phyloP scores from a whole-genome alignment of 1,139 yeast genomes.

The Hemisphaericaspora subhashii region DNA sequence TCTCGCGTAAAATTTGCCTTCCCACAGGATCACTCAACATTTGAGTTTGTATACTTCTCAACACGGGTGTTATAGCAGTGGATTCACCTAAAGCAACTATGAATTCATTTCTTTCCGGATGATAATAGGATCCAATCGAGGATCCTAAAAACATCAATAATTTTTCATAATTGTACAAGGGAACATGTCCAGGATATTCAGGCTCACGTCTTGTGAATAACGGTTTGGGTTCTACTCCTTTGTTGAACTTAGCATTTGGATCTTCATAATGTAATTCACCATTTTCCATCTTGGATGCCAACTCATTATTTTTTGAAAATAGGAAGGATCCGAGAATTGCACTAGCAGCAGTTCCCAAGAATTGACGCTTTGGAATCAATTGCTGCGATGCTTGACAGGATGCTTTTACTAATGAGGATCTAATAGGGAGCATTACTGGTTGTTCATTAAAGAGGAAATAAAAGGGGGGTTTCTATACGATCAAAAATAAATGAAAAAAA shows the following conservation, averaged over 20 bases:
- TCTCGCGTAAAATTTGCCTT: constrained; percentile 69
- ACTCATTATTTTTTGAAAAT: constrained; percentile 47
- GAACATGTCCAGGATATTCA: constrained; percentile 79
- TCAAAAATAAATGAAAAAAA: background rate
- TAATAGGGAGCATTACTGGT: background rate
- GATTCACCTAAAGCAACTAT: constrained; percentile 96
- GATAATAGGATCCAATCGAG: constrained; percentile 78
- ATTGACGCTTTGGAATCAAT: constrained; percentile 9
- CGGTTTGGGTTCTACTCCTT: constrained; percentile 21
- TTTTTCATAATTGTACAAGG: constrained; percentile 65
- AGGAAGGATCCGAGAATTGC: constrained; percentile 29
- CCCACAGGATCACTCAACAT: constrained; percentile 82
- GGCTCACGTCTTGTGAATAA: constrained; percentile 44
- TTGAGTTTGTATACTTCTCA: constrained; percentile 59
- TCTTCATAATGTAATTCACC: constrained; percentile 51
- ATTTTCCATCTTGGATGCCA: constrained; percentile 59
- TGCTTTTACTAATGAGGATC: background rate
- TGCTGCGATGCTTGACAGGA: background rate
- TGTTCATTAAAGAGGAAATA: background rate
- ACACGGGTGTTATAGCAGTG: constrained; percentile 72
- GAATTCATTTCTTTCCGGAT: constrained; percentile 77
- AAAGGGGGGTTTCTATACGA: background rate
- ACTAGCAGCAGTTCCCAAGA: constrained; percentile 16
- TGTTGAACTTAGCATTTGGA: constrained; percentile 30
- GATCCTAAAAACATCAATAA: constrained; percentile 66